Evolutionary conservation across 2,329 filamentous ascomycete species (phyloP).

Genomic region (Ophiostoma tasmaniense): DNA sequence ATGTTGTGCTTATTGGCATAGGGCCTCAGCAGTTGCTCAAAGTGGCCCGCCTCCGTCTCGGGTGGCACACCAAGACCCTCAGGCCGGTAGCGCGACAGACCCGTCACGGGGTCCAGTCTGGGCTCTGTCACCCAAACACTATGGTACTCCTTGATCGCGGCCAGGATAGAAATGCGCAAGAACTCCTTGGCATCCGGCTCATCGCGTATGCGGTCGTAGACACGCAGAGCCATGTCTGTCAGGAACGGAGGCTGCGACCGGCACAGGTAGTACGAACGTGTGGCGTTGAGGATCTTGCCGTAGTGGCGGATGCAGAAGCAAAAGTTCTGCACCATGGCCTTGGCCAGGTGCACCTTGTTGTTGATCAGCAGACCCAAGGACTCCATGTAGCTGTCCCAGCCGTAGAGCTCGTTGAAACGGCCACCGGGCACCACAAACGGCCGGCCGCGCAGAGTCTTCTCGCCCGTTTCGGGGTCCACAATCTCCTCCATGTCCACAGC

Average conservation of each 20-base stretch:
- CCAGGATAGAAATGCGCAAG: constrained; percentile 67
- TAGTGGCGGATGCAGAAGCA: constrained; percentile 98
- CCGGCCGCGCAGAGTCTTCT: constrained; percentile 65
- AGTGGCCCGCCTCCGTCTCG: constrained; percentile 83
- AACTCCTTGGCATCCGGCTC: constrained; percentile 75
- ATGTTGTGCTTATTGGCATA: constrained; percentile 79
- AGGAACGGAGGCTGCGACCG: constrained; percentile 94
- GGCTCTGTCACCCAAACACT: constrained; percentile 77
- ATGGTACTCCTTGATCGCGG: constrained; percentile 95
- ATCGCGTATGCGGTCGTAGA: constrained; percentile 88
- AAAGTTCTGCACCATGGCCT: constrained; percentile 92
- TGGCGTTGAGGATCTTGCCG: constrained; percentile 96
- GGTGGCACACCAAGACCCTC: constrained; percentile 79
- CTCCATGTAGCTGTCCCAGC: constrained; percentile 99
- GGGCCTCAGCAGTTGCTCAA: constrained; percentile 71
- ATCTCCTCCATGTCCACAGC: constrained; percentile 82
- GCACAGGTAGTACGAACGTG: constrained; percentile 87
- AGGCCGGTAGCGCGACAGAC: constrained; percentile 76
- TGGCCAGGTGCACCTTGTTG: constrained; percentile 76
- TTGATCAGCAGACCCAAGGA: constrained; percentile 81
- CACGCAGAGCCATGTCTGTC: constrained; percentile 91
- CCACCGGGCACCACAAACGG: constrained; percentile 97
- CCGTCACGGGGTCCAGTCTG: constrained; percentile 66
- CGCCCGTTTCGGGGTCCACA: constrained; percentile 56
- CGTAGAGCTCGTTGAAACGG: constrained; percentile 95